Conservation (phyloP, 306 rosid species). For the Geum urbanum region DNA sequence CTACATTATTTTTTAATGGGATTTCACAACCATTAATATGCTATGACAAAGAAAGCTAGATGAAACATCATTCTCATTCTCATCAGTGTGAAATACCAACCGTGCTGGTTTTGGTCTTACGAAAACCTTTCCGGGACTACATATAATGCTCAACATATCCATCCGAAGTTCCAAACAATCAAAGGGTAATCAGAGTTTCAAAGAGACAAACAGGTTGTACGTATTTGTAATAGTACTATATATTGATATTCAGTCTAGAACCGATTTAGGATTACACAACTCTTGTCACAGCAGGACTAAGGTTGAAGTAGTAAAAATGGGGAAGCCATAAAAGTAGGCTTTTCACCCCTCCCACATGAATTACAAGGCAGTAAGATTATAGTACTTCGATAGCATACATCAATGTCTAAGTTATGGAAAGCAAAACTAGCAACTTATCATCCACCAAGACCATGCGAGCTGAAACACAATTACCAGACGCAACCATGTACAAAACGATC, state of each 20-base stretch:
- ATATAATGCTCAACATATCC: not conserved
- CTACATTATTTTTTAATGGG: too few relatives aligned
- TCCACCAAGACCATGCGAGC: conserved; percentile 47
- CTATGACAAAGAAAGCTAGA: conserved; percentile 7
- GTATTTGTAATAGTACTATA: conserved; percentile 14
- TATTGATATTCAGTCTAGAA: conserved; percentile 34
- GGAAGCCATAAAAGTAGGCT: conserved; percentile 63
- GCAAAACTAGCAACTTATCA: conserved; percentile 42
- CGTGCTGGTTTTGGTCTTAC: conserved; percentile 15
- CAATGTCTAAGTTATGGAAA: conserved; percentile 33
- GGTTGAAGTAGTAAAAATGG: conserved; percentile 28
- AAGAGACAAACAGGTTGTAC: conserved; percentile 4
- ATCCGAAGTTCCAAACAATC: too few relatives aligned
- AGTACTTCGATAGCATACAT: conserved; percentile 36
- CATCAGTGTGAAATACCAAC: conserved; percentile 24
- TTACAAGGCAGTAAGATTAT: conserved; percentile 23
- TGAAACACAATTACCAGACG: conserved; percentile 40
- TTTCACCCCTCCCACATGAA: conserved; percentile 46
- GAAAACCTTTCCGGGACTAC: not conserved
- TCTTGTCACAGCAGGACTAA: conserved; percentile 31
- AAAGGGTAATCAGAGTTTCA: not conserved
- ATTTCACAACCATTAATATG: conserved; percentile 9
- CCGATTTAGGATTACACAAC: conserved; percentile 32
- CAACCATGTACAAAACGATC: conserved; percentile 87
- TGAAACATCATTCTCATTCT: conserved; percentile 21